Base-by-base conservation (phyloP, 208 protist species). In the Leishmania lainsoni region DNA sequence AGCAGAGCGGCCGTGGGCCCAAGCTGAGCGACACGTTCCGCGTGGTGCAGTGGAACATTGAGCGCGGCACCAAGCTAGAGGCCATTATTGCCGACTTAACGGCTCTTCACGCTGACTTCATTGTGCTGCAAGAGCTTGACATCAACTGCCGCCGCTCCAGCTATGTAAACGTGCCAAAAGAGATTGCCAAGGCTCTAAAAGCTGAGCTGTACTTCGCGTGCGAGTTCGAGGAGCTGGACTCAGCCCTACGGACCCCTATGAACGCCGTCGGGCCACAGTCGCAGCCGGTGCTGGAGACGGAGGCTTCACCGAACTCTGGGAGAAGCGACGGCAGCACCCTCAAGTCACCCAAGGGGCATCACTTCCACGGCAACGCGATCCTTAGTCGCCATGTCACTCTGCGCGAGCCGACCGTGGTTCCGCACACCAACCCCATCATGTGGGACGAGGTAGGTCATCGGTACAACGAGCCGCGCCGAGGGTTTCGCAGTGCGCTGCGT, bases 21-120 rank as follows among this genome's bases (percentile, higher is more conserved):
- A 88, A 90, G 76, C 79, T 94, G 29, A 52, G 83, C 17, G 87
- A 90, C n/a, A 86, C 83, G 22, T 81, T 95, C 32, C 78, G 85
- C 22, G 75, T 96, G 17, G 84, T 94, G 58, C 89, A 95, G 79
- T 97, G 94, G 92, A 97, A 96, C 84, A 95, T 97, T 61, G 94
- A 96, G 87, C 89, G 94, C 6, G 93, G 91, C 22, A 63, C 85
- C 26, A 78, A 93, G 78, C 84, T 93, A 45, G 83, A 90, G 5
- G 78, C 83, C 71, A 94, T 97, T 75, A 84, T 95, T 45, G 73
- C 74, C 9, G 83, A 86, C 26, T 79, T 96, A 20, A 77, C 76
- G 17, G 84, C 84, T 10, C 78, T 90, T 20, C 80, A 88, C 29
- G 91, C 92, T 5, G 92, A 96, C 81, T 89, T 96, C 49, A 61